Evolutionary conservation across 2,329 filamentous ascomycete genomes (phyloP).

Genomic region (Colletotrichum shisoi): DNA sequence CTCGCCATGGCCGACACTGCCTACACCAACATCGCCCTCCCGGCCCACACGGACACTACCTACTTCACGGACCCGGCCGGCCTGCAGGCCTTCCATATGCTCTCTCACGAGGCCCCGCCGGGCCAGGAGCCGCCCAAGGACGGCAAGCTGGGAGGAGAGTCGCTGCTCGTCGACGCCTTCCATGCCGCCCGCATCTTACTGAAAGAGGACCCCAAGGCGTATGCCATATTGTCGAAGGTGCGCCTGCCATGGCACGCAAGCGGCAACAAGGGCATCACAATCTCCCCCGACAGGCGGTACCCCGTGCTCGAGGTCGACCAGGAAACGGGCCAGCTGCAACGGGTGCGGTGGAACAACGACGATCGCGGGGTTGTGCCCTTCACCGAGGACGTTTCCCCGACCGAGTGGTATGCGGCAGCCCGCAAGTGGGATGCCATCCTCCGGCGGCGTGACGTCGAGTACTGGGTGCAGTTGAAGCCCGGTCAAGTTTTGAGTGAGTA

Average conservation of each 20-base stretch:
- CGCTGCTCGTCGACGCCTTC: constrained; percentile 87
- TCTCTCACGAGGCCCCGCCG: constrained; percentile 74
- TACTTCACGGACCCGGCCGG: constrained; percentile 95
- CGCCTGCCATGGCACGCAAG: constrained; percentile 83
- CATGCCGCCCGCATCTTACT: constrained; percentile 70
- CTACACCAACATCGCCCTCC: constrained; percentile 85
- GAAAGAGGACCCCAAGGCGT: constrained; percentile 63
- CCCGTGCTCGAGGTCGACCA: constrained; percentile 74
- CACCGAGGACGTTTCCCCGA: constrained; percentile 55
- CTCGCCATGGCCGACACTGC: constrained; percentile 88
- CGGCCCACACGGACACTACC: constrained; percentile 91
- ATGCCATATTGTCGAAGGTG: constrained; percentile 62
- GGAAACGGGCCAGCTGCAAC: constrained; percentile 50
- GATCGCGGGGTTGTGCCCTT: constrained; percentile 78
- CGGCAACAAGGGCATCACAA: constrained; percentile 83
- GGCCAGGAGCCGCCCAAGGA: constrained; percentile 42
- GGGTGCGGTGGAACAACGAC: constrained; percentile 92
- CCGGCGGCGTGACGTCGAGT: constrained; percentile 70
- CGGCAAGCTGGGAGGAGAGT: constrained; percentile 70
- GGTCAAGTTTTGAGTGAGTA: constrained; percentile 77
- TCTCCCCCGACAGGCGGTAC: constrained; percentile 73
- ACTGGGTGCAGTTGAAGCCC: constrained; percentile 81
- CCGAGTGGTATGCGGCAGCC: constrained; percentile 81
- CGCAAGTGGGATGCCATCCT: constrained; percentile 76
- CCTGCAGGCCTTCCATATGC: constrained; percentile 89